Evolutionary conservation across 2,329 filamentous ascomycete species (phyloP).

Genomic region (Penicillium sp.): DNA sequence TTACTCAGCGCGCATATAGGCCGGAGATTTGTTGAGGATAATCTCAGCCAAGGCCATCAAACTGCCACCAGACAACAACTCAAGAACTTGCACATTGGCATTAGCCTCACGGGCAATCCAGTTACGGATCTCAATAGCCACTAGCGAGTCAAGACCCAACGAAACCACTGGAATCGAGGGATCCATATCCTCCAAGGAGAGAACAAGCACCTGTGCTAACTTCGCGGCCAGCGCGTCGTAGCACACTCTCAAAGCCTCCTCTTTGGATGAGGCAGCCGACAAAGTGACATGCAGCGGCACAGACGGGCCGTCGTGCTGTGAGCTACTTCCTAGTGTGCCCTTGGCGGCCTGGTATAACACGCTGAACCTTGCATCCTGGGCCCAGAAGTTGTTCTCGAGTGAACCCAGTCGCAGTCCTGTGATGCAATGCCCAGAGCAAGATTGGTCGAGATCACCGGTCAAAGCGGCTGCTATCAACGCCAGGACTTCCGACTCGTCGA

Average conservation of each 20-base stretch:
- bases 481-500: constrained; percentile 45
- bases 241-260: constrained; percentile 42
- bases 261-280: constrained; percentile 35
- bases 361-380: constrained; percentile 48
- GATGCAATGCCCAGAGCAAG: constrained; percentile 46
- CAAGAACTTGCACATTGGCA: constrained; percentile 26
- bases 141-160: constrained; percentile 19
- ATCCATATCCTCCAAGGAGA: constrained; percentile 45
- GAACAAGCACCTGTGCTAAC: constrained; percentile 44
- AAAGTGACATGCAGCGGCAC: constrained; percentile 42
- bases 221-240: constrained; percentile 43
- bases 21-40: constrained; percentile 20
- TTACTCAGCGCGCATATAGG: constrained; percentile 4
- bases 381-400: constrained; percentile 44
- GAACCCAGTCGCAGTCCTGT: constrained; percentile 45
- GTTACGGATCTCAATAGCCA: constrained; percentile 21
- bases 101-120: constrained; percentile 24
- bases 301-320: constrained; percentile 9
- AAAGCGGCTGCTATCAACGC: constrained; percentile 48
- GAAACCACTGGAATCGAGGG: constrained; percentile 19
- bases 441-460: constrained; percentile 35
- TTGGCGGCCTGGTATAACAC: constrained; percentile 40
- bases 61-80: constrained; percentile 23
- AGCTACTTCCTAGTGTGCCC: constrained; percentile 9
- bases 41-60: constrained; percentile 19